Evolutionary conservation across 768 basidiomycete species (phyloP).

Genomic region (Tylopilus subfusipes): DNA sequence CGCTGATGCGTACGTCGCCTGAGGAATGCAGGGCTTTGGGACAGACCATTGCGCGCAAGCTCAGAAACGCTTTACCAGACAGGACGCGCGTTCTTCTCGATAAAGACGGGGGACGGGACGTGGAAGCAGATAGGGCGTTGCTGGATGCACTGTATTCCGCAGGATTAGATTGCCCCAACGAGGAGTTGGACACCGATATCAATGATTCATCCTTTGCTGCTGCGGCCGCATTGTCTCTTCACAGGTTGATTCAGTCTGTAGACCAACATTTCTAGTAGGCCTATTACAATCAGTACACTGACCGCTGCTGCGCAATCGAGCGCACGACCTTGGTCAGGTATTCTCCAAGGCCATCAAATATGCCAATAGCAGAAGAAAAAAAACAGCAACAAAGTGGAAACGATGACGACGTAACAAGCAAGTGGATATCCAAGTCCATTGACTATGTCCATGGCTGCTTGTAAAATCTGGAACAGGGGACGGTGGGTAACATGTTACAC

Average conservation of each 20-base stretch:
- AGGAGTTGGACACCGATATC: conserved; percentile 26
- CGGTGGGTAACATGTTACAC: conserved; percentile 31
- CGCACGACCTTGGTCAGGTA: neutral
- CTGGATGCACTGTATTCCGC: conserved; percentile 14
- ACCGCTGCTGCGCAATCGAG: neutral
- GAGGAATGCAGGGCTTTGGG: conserved; percentile 25
- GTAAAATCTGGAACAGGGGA: conserved; percentile 23
- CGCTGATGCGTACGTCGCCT: conserved; percentile 29
- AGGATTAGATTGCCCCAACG: conserved; percentile 14
- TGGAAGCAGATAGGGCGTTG: conserved; percentile 23
- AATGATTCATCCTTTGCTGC: conserved; percentile 24
- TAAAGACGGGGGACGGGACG: conserved; percentile 18
- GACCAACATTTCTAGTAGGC: neutral
- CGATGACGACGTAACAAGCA: conserved; percentile 52
- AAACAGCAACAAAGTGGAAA: conserved; percentile 16
- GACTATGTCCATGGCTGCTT: conserved; percentile 39
- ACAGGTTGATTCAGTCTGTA: conserved; percentile 15
- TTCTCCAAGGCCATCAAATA: conserved; percentile 8
- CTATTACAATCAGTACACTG: neutral
- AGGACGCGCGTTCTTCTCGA: conserved; percentile 24
- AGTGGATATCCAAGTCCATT: conserved; percentile 54
- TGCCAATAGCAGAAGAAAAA: conserved; percentile 15
- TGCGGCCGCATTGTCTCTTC: conserved; percentile 15
- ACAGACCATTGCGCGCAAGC: conserved; percentile 18
- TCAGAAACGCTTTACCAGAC: conserved; percentile 10